phyloP scores from a whole-genome alignment of 2,329 filamentous ascomycete species.

The Fusarium pilosicola region DNA sequence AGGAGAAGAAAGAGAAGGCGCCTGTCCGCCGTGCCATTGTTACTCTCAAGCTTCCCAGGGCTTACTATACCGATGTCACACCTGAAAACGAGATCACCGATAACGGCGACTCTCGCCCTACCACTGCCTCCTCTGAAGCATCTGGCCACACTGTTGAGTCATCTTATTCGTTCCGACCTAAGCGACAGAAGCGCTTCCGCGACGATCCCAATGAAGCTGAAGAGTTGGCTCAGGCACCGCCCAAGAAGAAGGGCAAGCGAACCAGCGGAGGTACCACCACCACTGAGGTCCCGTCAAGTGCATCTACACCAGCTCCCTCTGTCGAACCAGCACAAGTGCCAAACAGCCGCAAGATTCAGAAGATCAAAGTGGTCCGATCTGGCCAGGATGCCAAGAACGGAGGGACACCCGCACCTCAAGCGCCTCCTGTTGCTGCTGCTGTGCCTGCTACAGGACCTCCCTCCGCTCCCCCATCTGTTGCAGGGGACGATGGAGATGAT shows the following conservation, averaged over 20 bases:
- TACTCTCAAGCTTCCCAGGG: slow-evolving; percentile 54
- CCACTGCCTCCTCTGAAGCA: slow-evolving; percentile 63
- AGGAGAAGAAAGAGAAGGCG: slow-evolving; percentile 43
- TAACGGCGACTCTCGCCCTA: slow-evolving; percentile 61
- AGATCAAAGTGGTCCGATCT: slow-evolving; percentile 53
- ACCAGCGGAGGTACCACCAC: slow-evolving; percentile 19
- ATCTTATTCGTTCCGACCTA: slow-evolving; percentile 64
- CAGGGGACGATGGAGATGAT: slow-evolving; percentile 52
- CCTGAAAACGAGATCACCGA: slow-evolving; percentile 51
- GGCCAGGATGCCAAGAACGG: slow-evolving; percentile 44
- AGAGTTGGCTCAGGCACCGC: slow-evolving; percentile 49
- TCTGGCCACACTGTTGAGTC: slow-evolving; percentile 61
- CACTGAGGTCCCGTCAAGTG: slow-evolving; percentile 26
- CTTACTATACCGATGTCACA: slow-evolving; percentile 52
- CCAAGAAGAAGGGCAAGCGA: slow-evolving; percentile 53
- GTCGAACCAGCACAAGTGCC: slow-evolving; percentile 34
- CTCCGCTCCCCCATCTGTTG: slow-evolving; percentile 15
- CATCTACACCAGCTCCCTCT: slow-evolving; percentile 32
- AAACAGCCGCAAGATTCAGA: slow-evolving; percentile 48
- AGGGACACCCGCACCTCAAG: slow-evolving; percentile 19
- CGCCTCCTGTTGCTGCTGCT: slow-evolving; percentile 10
- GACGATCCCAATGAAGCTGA: slow-evolving; percentile 59
- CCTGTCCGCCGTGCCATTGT: slow-evolving; percentile 47
- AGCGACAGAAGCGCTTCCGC: slow-evolving; percentile 64
- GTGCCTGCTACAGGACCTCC: slow-evolving; percentile 23